A percentile compares a stretch with the other conserved stretches of the same genome.
Conservation (phyloP, 768 basidiomycete species). For the Lentinula lateritia region DNA sequence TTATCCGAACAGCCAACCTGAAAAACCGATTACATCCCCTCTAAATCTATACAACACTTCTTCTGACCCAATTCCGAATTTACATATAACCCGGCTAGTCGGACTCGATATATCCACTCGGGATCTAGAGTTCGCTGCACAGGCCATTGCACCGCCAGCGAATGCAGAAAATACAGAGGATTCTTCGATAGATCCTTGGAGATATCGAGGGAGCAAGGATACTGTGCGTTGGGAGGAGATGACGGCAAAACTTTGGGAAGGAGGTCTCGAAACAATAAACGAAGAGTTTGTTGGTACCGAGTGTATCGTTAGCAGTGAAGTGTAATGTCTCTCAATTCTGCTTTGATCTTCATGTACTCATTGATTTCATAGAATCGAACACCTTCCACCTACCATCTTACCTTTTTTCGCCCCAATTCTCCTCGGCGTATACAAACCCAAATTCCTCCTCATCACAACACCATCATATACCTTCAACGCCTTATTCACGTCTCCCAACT, state of each 20-base stretch:
- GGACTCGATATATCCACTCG: conserved; percentile 62
- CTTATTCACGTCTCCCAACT: conserved; percentile 58
- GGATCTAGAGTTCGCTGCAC: conserved; percentile 51
- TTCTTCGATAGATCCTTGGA: conserved; percentile 12
- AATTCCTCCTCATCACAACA: conserved; percentile 72
- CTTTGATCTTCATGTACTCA: not conserved
- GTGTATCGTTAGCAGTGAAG: conserved; percentile 75
- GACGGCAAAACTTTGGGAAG: conserved; percentile 65
- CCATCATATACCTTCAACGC: conserved; percentile 83
- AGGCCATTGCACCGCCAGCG: conserved; percentile 27
- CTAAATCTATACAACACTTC: conserved; percentile 12
- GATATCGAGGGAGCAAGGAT: conserved; percentile 13
- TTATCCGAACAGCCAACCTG: conserved; percentile 13
- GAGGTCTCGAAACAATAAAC: conserved; percentile 66
- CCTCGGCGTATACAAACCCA: conserved; percentile 75
- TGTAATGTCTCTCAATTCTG: conserved; percentile 44
- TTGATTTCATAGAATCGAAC: conserved; percentile 62
- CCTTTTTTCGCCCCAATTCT: conserved; percentile 62
- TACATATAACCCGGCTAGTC: conserved; percentile 50
- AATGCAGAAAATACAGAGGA: not conserved
- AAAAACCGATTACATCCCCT: conserved; percentile 2
- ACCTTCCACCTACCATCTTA: conserved; percentile 56
- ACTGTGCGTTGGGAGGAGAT: conserved; percentile 63
- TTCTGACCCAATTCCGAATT: conserved; percentile 45
- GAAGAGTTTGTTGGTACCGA: conserved; percentile 57